These are phyloP conservation scores for Limnanthes douglasii DNA, from an alignment of 345 rosid genomes.

Conservation along the genomic window DNA sequence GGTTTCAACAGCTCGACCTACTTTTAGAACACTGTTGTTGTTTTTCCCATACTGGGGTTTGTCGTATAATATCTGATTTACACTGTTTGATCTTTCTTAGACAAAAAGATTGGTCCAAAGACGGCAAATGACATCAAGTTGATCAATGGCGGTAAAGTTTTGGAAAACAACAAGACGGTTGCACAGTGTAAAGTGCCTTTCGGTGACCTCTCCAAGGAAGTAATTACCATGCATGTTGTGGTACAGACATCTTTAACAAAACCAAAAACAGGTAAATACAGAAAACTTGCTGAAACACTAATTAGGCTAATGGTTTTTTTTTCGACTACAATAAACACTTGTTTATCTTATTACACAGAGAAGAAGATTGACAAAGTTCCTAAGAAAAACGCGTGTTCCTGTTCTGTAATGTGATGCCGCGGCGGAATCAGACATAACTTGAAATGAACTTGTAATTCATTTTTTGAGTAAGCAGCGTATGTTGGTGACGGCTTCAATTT, in stretches of 20 bases:
- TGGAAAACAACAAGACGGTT: slow-evolving; percentile 77
- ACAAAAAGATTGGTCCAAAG: slow-evolving; percentile 68
- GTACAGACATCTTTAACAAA: slow-evolving; percentile 68
- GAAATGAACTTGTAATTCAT: too few relatives aligned
- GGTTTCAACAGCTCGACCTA: too few relatives aligned
- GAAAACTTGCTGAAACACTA: neutral
- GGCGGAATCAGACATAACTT: too few relatives aligned
- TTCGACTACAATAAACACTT: neutral
- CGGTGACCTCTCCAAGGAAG: slow-evolving; percentile 55
- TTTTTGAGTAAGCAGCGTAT: too few relatives aligned
- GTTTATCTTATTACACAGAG: slow-evolving; percentile 21
- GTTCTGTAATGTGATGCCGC: slow-evolving; percentile 71
- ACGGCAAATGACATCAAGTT: slow-evolving; percentile 70
- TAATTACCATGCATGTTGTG: slow-evolving; percentile 91
- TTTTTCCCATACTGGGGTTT: neutral
- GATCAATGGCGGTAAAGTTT: slow-evolving; percentile 78
- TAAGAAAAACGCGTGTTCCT: slow-evolving; percentile 38
- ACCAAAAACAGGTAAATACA: slow-evolving; percentile 51
- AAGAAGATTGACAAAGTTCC: slow-evolving; percentile 51
- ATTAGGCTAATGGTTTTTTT: neutral
- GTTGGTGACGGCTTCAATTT: too few relatives aligned
- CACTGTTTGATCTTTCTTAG: slow-evolving; percentile 19
- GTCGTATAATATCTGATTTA: slow-evolving; percentile 1
- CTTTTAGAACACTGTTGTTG: too few relatives aligned
- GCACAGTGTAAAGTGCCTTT: slow-evolving; percentile 75